Conservation (phyloP, 2,329 filamentous ascomycete genomes). For the Ophiostoma novo-ulmi region DNA sequence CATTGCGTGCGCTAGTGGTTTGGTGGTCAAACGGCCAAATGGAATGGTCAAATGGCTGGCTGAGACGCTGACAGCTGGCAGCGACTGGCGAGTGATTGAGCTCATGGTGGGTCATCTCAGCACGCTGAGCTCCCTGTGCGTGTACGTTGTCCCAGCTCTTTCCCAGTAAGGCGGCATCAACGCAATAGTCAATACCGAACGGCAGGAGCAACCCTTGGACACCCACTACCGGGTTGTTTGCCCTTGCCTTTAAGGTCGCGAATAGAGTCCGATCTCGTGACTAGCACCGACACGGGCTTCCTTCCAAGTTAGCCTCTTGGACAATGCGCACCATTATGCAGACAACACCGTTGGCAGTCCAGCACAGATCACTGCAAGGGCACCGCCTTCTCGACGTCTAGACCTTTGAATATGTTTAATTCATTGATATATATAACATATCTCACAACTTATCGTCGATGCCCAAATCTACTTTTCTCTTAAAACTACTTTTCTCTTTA, state of each 20-base stretch:
- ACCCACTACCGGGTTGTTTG: neutral
- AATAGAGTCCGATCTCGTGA: neutral
- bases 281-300: neutral
- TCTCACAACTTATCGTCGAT: neutral
- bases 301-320: neutral
- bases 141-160: neutral
- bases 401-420: neutral
- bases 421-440: neutral
- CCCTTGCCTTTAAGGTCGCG: neutral
- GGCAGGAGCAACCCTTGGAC: neutral
- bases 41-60: neutral
- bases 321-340: neutral
- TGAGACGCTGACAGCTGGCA: slow-evolving; percentile 5
- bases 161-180: neutral
- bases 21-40: neutral
- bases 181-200: neutral
- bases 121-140: neutral
- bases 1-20: neutral
- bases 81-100: neutral
- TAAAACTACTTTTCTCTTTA: neutral
- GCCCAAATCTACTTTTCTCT: neutral
- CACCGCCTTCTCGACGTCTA: neutral
- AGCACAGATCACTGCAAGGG: neutral
- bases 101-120: neutral
- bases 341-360: neutral